Percentiles rank a stretch among this genome's conserved stretches.
phyloP scores from a whole-genome alignment of 2,329 filamentous ascomycete genomes.

The Colletotrichum echinochloae region DNA sequence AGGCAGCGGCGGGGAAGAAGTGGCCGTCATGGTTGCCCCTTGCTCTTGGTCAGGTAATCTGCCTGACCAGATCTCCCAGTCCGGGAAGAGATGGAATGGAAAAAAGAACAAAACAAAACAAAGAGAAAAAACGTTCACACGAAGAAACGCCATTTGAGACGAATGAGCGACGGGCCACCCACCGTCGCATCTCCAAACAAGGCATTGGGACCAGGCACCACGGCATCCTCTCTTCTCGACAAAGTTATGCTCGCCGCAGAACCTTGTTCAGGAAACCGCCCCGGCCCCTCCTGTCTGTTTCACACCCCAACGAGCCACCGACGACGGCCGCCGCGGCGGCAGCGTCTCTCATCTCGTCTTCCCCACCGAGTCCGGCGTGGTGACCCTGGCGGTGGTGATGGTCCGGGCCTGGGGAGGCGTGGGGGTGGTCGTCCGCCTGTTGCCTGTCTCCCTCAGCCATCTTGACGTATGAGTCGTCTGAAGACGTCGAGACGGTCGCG shows the following conservation, averaged over 20 bases:
- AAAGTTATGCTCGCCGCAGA: constrained; percentile 47
- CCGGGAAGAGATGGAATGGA: neutral
- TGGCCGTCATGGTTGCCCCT: neutral
- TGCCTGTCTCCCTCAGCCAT: constrained; percentile 43
- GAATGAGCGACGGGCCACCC: neutral
- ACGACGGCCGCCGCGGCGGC: constrained; percentile 7
- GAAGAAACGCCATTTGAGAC: constrained; percentile 8
- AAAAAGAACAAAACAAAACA: neutral
- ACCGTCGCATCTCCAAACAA: neutral
- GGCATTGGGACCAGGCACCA: constrained; percentile 4
- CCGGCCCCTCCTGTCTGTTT: constrained; percentile 46
- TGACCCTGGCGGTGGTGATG: neutral
- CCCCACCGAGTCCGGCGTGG: constrained; percentile 12
- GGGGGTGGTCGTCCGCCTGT: constrained; percentile 22
- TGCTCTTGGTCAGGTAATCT: too few relatives aligned
- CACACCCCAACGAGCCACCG: constrained; percentile 21
- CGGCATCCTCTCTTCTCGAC: neutral
- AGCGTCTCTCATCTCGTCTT: constrained; percentile 34
- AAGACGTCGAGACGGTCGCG: constrained; percentile 14
- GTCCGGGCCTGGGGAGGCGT: constrained; percentile 1
- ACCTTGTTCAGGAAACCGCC: constrained; percentile 52
- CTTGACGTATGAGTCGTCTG: constrained; percentile 41
- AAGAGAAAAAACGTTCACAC: neutral
- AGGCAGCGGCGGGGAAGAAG: neutral
- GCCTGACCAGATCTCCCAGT: neutral